Percentiles rank a stretch among this genome's conserved stretches.
Conservation (phyloP, 2,329 filamentous ascomycete genomes). For the Talaromyces sp. region DNA sequence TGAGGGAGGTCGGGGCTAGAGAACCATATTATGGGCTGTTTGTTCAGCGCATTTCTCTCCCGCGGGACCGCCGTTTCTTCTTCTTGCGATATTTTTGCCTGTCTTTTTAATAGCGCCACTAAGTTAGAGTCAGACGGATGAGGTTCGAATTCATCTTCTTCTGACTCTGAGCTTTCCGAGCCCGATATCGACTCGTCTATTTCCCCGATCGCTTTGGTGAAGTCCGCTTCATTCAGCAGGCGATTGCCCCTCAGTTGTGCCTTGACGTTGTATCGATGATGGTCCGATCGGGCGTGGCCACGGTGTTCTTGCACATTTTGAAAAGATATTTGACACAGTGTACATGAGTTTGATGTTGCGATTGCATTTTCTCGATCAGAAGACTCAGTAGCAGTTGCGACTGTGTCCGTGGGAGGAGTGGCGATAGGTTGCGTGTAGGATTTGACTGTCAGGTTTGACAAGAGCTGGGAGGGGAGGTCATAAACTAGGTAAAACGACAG, state of each 20-base stretch:
- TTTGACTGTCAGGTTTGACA: constrained; percentile 61
- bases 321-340: constrained; percentile 71
- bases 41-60: constrained; percentile 55
- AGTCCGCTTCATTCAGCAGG: constrained; percentile 72
- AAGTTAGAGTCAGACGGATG: constrained; percentile 50
- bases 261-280: constrained; percentile 92
- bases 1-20: constrained; percentile 66
- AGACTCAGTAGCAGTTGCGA: constrained; percentile 24
- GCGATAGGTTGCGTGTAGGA: constrained; percentile 34
- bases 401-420: constrained; percentile 21
- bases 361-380: constrained; percentile 36
- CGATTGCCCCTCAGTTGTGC: constrained; percentile 72
- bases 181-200: constrained; percentile 90
- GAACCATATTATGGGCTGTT: constrained; percentile 80
- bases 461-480: constrained; percentile 70
- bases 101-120: constrained; percentile 52
- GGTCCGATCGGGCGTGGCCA: constrained; percentile 79
- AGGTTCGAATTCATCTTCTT: constrained; percentile 57
- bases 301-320: constrained; percentile 72
- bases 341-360: constrained; percentile 65
- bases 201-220: constrained; percentile 77
- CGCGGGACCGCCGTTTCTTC: constrained; percentile 43
- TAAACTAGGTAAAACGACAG: constrained; percentile 56
- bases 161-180: constrained; percentile 63
- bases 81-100: constrained; percentile 23